Percentiles rank a stretch among this genome's conserved stretches.
Conservation (phyloP, 441 rosid species). For the Erodium trifolium region DNA sequence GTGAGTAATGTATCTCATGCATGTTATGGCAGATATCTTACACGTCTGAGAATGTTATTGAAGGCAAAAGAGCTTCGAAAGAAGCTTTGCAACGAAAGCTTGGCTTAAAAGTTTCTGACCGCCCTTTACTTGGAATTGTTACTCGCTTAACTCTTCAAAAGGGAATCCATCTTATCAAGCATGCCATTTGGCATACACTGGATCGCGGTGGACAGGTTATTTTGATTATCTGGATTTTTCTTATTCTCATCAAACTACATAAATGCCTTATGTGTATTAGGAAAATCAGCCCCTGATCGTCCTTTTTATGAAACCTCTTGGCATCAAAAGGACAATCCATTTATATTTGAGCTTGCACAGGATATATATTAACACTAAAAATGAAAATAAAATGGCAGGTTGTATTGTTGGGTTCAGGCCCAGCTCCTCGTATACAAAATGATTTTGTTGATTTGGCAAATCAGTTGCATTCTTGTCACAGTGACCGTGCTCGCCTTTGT, state of each 20-base stretch:
- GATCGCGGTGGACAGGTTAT: slow-evolving; percentile 82
- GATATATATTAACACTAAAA: slow-evolving; percentile 9
- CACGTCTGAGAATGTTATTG: slow-evolving; percentile 67
- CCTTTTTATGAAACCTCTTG: no score
- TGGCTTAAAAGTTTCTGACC: slow-evolving; percentile 52
- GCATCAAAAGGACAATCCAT: slow-evolving; percentile 1
- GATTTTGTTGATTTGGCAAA: slow-evolving; percentile 82
- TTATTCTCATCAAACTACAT: neutral
- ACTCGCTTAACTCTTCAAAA: slow-evolving; percentile 93
- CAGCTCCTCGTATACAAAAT: slow-evolving; percentile 90
- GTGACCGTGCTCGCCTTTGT: slow-evolving; percentile 67
- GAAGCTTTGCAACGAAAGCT: slow-evolving; percentile 75
- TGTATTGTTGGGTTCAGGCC: slow-evolving; percentile 93
- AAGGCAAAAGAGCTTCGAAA: slow-evolving; percentile 93
- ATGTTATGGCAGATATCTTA: slow-evolving; percentile 52
- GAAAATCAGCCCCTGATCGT: no score
- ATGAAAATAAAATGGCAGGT: slow-evolving; percentile 42
- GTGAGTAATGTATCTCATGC: slow-evolving; percentile 13
- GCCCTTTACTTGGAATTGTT: slow-evolving; percentile 77
- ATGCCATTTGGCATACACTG: slow-evolving; percentile 72
- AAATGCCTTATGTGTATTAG: slow-evolving; percentile 7
- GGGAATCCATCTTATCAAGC: slow-evolving; percentile 92
- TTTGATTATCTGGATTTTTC: neutral
- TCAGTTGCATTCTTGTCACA: slow-evolving; percentile 60
- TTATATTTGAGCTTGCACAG: slow-evolving; percentile 8